Evolutionary conservation across 139 green algal genomes (phyloP), one percentile per base, ranked within the genome.

Genomic region (Chlorella sp.): DNA sequence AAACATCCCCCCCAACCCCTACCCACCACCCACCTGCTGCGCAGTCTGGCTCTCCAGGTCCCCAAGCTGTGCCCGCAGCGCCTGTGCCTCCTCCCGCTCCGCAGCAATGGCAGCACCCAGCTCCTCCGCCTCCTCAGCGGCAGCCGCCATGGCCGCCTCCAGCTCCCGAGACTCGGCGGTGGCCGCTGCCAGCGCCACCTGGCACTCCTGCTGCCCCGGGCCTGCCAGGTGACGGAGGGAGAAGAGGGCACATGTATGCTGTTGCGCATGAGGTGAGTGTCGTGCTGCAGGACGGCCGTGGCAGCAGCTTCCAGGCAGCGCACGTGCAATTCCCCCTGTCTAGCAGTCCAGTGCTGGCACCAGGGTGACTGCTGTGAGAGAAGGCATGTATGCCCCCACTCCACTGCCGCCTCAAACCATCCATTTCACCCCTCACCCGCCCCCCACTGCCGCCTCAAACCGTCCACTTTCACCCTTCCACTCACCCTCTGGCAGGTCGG

Each of bases 71-170:
- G 77, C 64, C 2, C 48, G 61, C 36, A 90, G 66, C 26, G 80
- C 66, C 68, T 90, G 78, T 24, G 86, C 39, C 71, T 91, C 89
- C 36, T 86, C 85, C 37, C 79, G 82, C 39, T 93, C 91, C 21
- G 37, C 60, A 1, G 73, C 64, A 60, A 93, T 89, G 14, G 86
- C 91, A 16, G 88, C 88, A 22, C 57, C 40, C 42, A 93, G 88
- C 61, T 92, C 88, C 37, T 66, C n/a, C 1, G 81, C 81, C 37
- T 89, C 71, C 1, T 88, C 89, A 73, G 78, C 36, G 42, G 28
- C 42, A 22, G 81, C 75, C 0, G 83, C 90, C 15, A 91, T 82
- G 11, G 66, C 40, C 16, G 81, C 91, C 78, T 93, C 91, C 48
- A 91, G 39, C 39, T 76, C 57, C 0, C 86, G 82, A 0, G 37